Conservation (phyloP, 1,139 yeast species). For the Zygosaccharomyces pseudobailii region DNA sequence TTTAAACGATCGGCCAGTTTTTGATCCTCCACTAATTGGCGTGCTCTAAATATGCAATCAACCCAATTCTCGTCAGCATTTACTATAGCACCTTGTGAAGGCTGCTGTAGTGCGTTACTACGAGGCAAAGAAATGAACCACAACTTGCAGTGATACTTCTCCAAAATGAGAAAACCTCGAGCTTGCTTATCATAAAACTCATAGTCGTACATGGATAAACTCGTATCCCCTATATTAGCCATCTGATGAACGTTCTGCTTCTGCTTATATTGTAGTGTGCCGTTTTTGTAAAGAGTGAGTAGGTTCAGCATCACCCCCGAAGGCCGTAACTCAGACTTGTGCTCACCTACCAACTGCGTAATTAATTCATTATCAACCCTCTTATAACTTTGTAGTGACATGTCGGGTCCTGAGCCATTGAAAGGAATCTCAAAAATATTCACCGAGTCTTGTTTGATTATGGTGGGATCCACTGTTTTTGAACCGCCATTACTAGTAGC, state of each 20-base stretch:
- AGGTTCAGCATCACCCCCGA: constrained; percentile 36
- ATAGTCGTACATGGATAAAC: constrained; percentile 73
- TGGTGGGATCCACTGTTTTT: background rate
- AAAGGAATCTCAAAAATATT: constrained; percentile 27
- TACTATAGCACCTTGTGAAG: constrained; percentile 21
- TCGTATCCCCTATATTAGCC: constrained; percentile 43
- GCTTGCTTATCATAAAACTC: constrained; percentile 54
- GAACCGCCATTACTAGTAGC: background rate
- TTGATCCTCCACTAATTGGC: constrained; percentile 37
- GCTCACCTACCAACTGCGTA: constrained; percentile 30
- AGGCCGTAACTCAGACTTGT: constrained; percentile 39
- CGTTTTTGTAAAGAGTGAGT: constrained; percentile 39
- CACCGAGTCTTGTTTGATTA: constrained; percentile 28
- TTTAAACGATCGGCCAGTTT: constrained; percentile 12
- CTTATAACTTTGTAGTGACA: constrained; percentile 25
- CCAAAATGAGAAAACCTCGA: constrained; percentile 61
- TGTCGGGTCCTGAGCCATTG: constrained; percentile 21
- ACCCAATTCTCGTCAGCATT: constrained; percentile 43
- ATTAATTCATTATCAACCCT: constrained; percentile 27
- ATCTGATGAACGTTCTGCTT: constrained; percentile 23
- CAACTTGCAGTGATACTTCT: constrained; percentile 53
- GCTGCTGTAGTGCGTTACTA: constrained; percentile 10
- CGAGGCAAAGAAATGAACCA: constrained; percentile 48
- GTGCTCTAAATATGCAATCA: constrained; percentile 45
- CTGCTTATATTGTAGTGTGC: constrained; percentile 38